A percentile compares a stretch with the other conserved stretches of the same genome.
phyloP scores from a whole-genome alignment of 805 yeast species.

The Wickerhamiella lipophila region DNA sequence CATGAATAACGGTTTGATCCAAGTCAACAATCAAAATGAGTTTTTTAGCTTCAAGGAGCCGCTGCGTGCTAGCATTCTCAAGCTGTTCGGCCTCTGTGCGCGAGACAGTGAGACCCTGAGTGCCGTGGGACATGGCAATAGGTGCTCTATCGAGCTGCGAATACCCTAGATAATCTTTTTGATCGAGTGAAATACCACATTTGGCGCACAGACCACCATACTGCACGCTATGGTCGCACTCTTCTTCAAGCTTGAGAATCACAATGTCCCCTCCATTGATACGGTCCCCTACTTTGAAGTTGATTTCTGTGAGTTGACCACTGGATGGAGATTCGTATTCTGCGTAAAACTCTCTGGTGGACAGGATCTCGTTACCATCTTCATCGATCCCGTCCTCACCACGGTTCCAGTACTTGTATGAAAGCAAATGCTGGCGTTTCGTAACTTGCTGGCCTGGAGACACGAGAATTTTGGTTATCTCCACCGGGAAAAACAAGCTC shows the following conservation, averaged over 20 bases:
- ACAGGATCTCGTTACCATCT: conserved; percentile 26
- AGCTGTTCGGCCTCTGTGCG: conserved; percentile 75
- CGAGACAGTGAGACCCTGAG: conserved; percentile 70
- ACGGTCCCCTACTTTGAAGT: conserved; percentile 46
- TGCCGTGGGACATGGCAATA: conserved; percentile 80
- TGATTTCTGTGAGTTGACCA: conserved; percentile 47
- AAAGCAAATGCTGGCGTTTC: conserved; percentile 43
- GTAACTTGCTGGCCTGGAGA: conserved; percentile 35
- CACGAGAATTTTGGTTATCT: conserved; percentile 39
- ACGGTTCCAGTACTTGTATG: conserved; percentile 54
- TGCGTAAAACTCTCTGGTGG: conserved; percentile 29
- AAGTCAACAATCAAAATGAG: conserved; percentile 87
- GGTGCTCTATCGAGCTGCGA: conserved; percentile 63
- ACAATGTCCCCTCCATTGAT: conserved; percentile 36
- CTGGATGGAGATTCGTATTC: conserved; percentile 72
- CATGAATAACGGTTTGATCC: conserved; percentile 95
- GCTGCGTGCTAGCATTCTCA: conserved; percentile 51
- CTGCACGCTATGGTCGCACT: conserved; percentile 85
- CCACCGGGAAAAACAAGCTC: conserved; percentile 56
- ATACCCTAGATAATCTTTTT: conserved; percentile 58
- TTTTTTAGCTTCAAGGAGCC: conserved; percentile 49
- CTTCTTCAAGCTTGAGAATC: conserved; percentile 53
- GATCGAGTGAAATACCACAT: conserved; percentile 72
- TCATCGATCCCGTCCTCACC: conserved; percentile 30
- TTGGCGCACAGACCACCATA: conserved; percentile 90